phyloP scores from a whole-genome alignment of 805 yeast genomes.

The Nakazawaea sp. region DNA sequence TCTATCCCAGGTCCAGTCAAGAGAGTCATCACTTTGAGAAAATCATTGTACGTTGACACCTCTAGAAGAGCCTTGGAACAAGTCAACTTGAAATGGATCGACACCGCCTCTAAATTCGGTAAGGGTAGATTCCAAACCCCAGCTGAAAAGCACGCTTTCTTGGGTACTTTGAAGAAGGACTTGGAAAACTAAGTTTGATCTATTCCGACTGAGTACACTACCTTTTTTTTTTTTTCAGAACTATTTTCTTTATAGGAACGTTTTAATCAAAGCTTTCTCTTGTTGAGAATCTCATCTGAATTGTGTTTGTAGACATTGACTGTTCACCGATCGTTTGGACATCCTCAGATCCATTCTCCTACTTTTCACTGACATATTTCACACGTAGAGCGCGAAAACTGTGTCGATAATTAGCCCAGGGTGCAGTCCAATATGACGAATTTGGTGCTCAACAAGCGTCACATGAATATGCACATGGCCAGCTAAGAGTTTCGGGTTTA shows the following conservation, averaged over 20 bases:
- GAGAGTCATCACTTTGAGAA: slow-evolving; percentile 99
- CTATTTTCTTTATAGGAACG: not conserved
- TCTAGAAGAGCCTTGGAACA: slow-evolving; percentile 96
- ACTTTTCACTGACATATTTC: too few species aligned
- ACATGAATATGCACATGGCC: too few species aligned
- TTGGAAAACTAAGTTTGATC: slow-evolving; percentile 33
- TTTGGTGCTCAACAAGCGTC: too few species aligned
- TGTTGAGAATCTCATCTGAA: too few species aligned
- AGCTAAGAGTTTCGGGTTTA: too few species aligned
- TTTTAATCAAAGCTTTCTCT: not conserved
- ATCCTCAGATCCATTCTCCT: too few species aligned
- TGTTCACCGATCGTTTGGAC: too few species aligned
- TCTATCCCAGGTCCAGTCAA: slow-evolving; percentile 99
- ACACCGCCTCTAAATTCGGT: slow-evolving; percentile 99
- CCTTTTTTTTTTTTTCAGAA: not conserved
- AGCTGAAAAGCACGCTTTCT: slow-evolving; percentile 99
- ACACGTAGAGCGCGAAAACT: too few species aligned
- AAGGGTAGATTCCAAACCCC: slow-evolving; percentile 99
- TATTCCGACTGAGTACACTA: not conserved
- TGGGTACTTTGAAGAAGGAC: slow-evolving; percentile 99
- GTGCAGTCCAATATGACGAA: too few species aligned
- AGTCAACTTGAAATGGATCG: slow-evolving; percentile 98
- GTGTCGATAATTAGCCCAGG: too few species aligned
- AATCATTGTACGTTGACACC: slow-evolving; percentile 95
- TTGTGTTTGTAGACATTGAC: too few species aligned